A percentile compares a stretch with the other conserved stretches of the same genome.
Conservation (phyloP, 2,329 filamentous ascomycete species). For the Geoglossum cookeanum region DNA sequence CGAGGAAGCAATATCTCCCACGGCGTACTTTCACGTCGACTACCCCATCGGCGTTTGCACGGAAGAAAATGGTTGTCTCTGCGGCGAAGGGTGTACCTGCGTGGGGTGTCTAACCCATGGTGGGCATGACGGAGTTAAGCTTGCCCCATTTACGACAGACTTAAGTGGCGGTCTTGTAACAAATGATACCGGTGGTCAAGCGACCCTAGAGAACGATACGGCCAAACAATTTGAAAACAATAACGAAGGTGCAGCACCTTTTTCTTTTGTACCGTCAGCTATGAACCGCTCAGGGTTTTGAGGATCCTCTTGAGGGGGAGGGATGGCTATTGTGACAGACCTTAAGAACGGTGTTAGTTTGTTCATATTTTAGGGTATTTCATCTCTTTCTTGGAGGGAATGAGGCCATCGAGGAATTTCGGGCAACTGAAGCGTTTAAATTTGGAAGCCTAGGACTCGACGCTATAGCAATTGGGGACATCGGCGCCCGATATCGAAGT, state of each 20-base stretch:
- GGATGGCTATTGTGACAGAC: not conserved
- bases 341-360: not conserved
- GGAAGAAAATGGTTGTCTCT: conserved; percentile 2
- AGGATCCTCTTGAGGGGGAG: not conserved
- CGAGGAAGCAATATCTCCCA: conserved; percentile 3
- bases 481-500: not conserved
- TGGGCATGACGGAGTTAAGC: conserved; percentile 1
- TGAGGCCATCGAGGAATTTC: not conserved
- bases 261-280: not conserved
- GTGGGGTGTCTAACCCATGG: conserved; percentile 1
- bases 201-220: not conserved
- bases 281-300: not conserved
- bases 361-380: no score
- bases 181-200: not conserved
- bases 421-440: not conserved
- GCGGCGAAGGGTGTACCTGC: conserved; percentile 5
- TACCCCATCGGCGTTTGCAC: conserved; percentile 1
- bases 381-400: not conserved
- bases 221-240: not conserved
- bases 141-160: not conserved
- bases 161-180: not conserved
- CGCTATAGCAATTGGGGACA: not conserved
- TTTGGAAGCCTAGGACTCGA: not conserved
- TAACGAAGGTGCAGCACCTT: not conserved
- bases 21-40: conserved; percentile 4